Evolutionary conservation across 2,329 filamentous ascomycete genomes (phyloP), one percentile per base, ranked within the genome.

Genomic region (Colletotrichum karsti): DNA sequence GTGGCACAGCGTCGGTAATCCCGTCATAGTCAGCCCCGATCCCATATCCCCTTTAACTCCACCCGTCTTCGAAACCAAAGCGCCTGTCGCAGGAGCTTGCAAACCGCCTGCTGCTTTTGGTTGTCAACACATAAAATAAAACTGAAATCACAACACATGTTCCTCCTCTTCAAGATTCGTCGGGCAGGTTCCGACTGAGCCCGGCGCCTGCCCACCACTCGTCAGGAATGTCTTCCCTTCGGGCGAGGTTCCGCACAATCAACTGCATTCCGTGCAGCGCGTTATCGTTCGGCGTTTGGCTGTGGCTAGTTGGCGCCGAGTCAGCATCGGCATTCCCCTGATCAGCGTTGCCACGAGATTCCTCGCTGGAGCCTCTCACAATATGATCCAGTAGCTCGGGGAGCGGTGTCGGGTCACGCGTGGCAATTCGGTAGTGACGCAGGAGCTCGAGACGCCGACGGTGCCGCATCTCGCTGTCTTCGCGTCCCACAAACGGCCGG

Each of bases 121-220:
- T 66, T 41, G n/a, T 37, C 13, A 13, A 26, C 22, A 44, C 44
- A 26, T 12, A 46, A 46, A 18, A 12, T 44, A 35, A 13, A 24
- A 9, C 8, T 10, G 41, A 58, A 20, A 58, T 48, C 15, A 28
- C 15, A n/a, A 39, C 15, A 15, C 10, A 30, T n/a, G 26, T 24
- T 35, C 37, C 58, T 18, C 4, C 15, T 41, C 15, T 44, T 51
- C 33, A 74, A 12, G 79, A 78, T 59, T 83, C 82, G 37, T 78
- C 81, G 18, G 81, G 78, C 61, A 89, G 79, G 13, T 84, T 90
- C 70, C 90, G 87, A 74, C 85, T 90, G 70, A 93, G 84, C 44
- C 91, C 91, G 66, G 86, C 90, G 73, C 88, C 87, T 66, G 88
- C 88, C 93, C 93, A 97, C 90, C 92, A 95, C 71, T 93, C 90